A percentile compares a stretch with the other conserved stretches of the same genome.
Evolutionary conservation across 2,329 filamentous ascomycete species (phyloP).

Genomic region (Arthrobotrys musiformis): DNA sequence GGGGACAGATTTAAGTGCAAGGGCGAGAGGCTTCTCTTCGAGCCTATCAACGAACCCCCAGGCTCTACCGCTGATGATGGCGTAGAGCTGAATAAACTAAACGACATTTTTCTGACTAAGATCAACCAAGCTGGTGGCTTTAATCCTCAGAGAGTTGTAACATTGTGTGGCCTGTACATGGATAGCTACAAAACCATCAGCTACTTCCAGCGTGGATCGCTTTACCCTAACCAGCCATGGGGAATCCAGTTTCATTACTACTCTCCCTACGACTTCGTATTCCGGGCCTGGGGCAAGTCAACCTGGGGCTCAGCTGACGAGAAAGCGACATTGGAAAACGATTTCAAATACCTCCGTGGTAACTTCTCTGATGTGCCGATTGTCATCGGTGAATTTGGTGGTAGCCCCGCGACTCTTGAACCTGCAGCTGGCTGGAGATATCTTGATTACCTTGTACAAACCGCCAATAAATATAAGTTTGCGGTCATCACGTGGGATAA

Average conservation of each 20-base stretch:
- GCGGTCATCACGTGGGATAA: slow-evolving; percentile 71
- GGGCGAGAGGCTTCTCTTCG: slow-evolving; percentile 68
- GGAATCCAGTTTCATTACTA: slow-evolving; percentile 73
- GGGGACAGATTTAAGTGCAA: slow-evolving; percentile 65
- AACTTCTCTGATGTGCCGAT: slow-evolving; percentile 65
- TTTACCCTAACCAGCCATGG: slow-evolving; percentile 69
- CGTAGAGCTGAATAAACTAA: slow-evolving; percentile 68
- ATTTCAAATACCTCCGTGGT: slow-evolving; percentile 67
- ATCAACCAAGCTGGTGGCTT: slow-evolving; percentile 69
- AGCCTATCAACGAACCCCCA: slow-evolving; percentile 71
- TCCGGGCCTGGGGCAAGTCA: slow-evolving; percentile 69
- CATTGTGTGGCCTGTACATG: slow-evolving; percentile 67
- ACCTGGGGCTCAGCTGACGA: slow-evolving; percentile 71
- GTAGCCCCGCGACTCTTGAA: slow-evolving; percentile 67
- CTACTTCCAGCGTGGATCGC: slow-evolving; percentile 67
- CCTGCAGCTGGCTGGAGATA: slow-evolving; percentile 71
- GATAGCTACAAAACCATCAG: slow-evolving; percentile 68
- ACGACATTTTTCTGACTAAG: slow-evolving; percentile 68
- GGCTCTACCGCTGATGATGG: slow-evolving; percentile 68
- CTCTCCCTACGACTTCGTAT: slow-evolving; percentile 67
- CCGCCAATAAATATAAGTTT: slow-evolving; percentile 67
- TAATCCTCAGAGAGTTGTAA: slow-evolving; percentile 70
- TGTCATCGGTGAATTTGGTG: slow-evolving; percentile 71
- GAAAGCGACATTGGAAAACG: slow-evolving; percentile 66
- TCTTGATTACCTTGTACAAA: slow-evolving; percentile 68